Evolutionary conservation across 148 eudicot genomes (phyloP), one percentile per base, ranked within the genome.

Genomic region (Cornus florida): DNA sequence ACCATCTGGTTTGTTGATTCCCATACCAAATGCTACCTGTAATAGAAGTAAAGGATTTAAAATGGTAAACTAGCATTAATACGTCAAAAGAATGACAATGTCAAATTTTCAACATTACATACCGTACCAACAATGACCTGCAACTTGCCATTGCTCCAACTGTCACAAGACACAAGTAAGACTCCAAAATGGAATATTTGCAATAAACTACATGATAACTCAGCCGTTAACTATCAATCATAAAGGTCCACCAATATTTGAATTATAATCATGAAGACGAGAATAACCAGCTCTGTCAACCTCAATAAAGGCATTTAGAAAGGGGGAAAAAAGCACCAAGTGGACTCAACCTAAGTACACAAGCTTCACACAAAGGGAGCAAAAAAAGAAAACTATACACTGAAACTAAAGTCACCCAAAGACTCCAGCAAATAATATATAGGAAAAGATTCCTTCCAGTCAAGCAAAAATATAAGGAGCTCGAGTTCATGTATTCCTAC

Each of bases 1-100:
- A 96, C 99, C 99, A 91, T 96, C 99, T 68, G 99, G 99, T 85
- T 96, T 96, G 87, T 96, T 96, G 80, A 96, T 96, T 79, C 99
- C 99, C 99, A 96, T 96, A 46, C 99, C 99, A 89, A 96, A 96
- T 67, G 99, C 99, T 77, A 96, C 98, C 99, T 96, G 90, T 75
- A 74, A 81, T 79, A 68, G 74, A 82, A 73, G 62, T 28, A 71
- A 56, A 72, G 60, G 10, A 53, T 67, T 74, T n/a, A 79, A 22
- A 64, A 68, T 50, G 19, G 69, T 48, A 31, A 35, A 64, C 53
- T 16, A 23, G 39, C 33, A 70, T 68, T 31, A 68, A 57, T 59
- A 39, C 23, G 19, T 33, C 53, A 23, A 35, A 24, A 66, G n/a
- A 35, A 80, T 2, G 17, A 46, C 20, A 33, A 20, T 32, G 65